phyloP scores from a whole-genome alignment of 176 grass and related monocot genomes.

The Zoysia japonica region DNA sequence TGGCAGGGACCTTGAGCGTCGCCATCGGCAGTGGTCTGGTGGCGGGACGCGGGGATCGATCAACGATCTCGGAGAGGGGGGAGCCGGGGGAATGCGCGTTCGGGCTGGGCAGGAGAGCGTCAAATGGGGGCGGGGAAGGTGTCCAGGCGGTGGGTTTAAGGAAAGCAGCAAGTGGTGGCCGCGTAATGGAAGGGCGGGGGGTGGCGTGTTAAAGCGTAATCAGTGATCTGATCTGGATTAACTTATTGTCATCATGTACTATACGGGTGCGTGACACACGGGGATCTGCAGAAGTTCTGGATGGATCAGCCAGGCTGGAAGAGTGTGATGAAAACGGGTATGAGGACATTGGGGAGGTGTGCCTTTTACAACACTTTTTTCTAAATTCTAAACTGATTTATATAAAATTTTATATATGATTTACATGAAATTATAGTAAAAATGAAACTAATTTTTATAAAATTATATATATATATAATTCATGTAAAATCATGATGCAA shows the following conservation, averaged over 20 bases:
- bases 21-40: slow-evolving; percentile 47
- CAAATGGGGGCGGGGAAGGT: too few relatives aligned
- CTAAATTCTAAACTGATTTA: too few relatives aligned
- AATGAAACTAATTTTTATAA: too few relatives aligned
- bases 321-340: not conserved
- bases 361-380: too few relatives aligned
- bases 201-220: not conserved
- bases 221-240: slow-evolving; percentile 11
- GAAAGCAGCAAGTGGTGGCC: slow-evolving; percentile 2
- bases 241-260: not conserved
- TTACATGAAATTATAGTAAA: too few relatives aligned
- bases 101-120: not conserved
- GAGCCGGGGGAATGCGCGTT: slow-evolving; percentile 6
- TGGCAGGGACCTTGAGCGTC: slow-evolving; percentile 59
- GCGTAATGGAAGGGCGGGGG: not conserved
- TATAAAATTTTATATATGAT: too few relatives aligned
- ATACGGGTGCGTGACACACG: not conserved
- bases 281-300: not conserved
- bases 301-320: not conserved
- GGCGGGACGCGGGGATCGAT: not conserved
- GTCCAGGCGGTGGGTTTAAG: slow-evolving; percentile 14
- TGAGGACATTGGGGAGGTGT: too few relatives aligned
- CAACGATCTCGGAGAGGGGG: slow-evolving; percentile 20
- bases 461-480: too few relatives aligned
- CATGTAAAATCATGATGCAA: too few relatives aligned